Percentiles rank a stretch among this genome's conserved stretches.
Evolutionary conservation across 805 yeast genomes (phyloP).

Genomic region (Candida railenensis): DNA sequence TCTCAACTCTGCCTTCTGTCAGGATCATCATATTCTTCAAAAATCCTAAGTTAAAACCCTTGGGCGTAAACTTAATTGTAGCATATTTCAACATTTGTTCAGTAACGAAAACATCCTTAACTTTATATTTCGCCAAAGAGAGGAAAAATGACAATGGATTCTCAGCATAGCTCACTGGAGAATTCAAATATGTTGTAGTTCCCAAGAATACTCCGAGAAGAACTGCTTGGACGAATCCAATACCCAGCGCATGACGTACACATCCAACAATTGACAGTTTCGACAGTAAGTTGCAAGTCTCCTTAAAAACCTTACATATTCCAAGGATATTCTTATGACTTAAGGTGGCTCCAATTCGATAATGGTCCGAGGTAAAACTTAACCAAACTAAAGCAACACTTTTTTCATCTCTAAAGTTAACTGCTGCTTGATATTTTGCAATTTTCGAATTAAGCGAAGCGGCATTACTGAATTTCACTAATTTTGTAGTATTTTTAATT

Average conservation of each 20-base stretch:
- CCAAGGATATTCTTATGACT: slow-evolving; percentile 68
- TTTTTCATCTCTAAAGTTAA: slow-evolving; percentile 37
- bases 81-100: slow-evolving; percentile 82
- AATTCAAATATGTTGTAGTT: slow-evolving; percentile 74
- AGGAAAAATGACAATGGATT: slow-evolving; percentile 72
- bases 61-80: slow-evolving; percentile 55
- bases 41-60: slow-evolving; percentile 57
- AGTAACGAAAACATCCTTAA: slow-evolving; percentile 83
- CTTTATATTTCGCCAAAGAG: slow-evolving; percentile 70
- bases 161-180: slow-evolving; percentile 73
- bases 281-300: slow-evolving; percentile 81
- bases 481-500: slow-evolving; percentile 65
- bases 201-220: slow-evolving; percentile 85
- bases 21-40: slow-evolving; percentile 84
- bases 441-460: slow-evolving; percentile 45
- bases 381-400: slow-evolving; percentile 64
- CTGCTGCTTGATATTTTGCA: slow-evolving; percentile 40
- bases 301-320: slow-evolving; percentile 85
- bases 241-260: slow-evolving; percentile 77
- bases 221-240: slow-evolving; percentile 87
- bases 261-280: slow-evolving; percentile 78
- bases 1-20: slow-evolving; percentile 71
- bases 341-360: slow-evolving; percentile 54
- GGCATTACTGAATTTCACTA: slow-evolving; percentile 38
- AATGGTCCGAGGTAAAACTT: slow-evolving; percentile 70